A percentile compares a stretch with the other conserved stretches of the same genome.
Evolutionary conservation across 2,329 filamentous ascomycete species (phyloP).

Genomic region (Hypoxylon sp.): DNA sequence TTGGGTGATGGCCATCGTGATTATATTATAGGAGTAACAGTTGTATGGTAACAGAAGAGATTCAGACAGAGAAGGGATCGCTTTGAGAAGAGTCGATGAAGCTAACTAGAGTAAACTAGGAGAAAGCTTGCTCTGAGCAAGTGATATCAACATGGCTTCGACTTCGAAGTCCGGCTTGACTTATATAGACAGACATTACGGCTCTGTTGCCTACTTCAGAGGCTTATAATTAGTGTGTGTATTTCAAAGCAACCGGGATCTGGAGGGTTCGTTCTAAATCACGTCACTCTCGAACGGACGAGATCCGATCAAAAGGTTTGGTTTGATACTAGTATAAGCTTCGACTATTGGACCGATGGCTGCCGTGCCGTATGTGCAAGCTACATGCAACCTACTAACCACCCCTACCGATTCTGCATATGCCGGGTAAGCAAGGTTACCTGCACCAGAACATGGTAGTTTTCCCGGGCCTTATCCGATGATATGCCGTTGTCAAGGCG

Average conservation of each 20-base stretch:
- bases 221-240: slow-evolving; percentile 11
- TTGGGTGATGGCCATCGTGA: slow-evolving; percentile 60
- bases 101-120: background rate
- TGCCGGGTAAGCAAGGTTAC: slow-evolving; percentile 8
- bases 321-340: slow-evolving; percentile 3
- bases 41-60: background rate
- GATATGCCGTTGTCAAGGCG: slow-evolving; percentile 16
- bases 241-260: slow-evolving; percentile 43
- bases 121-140: slow-evolving; percentile 10
- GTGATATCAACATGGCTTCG: slow-evolving; percentile 17
- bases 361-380: background rate
- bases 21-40: slow-evolving; percentile 7
- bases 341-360: slow-evolving; percentile 1
- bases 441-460: background rate
- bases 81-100: background rate
- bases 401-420: background rate
- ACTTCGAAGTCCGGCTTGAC: slow-evolving; percentile 33
- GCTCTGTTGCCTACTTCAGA: slow-evolving; percentile 2
- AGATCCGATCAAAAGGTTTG: slow-evolving; percentile 18
- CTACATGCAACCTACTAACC: background rate
- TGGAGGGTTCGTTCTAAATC: slow-evolving; percentile 23
- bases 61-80: background rate
- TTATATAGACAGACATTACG: slow-evolving; percentile 38
- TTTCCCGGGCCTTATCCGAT: slow-evolving; percentile 13
- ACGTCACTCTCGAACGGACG: slow-evolving; percentile 32